Evolutionary conservation across 306 rosid genomes (phyloP).

Genomic region (Castanospermum australe): DNA sequence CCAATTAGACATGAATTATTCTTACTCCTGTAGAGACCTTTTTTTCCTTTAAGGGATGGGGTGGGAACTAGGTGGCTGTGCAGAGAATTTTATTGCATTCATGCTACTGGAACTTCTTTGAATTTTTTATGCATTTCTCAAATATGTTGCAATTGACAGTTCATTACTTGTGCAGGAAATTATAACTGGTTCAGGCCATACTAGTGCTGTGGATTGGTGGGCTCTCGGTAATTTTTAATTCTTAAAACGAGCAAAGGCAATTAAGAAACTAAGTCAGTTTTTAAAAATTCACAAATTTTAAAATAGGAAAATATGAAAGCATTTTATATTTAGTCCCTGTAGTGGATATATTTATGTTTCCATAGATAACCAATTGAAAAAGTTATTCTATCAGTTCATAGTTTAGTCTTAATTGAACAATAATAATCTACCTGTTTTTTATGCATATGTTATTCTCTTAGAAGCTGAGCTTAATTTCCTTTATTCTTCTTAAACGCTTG

Average conservation of each 20-base stretch:
- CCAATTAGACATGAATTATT: neutral
- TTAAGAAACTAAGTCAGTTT: neutral
- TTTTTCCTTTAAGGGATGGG: neutral
- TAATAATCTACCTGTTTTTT: neutral
- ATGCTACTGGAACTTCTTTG: neutral
- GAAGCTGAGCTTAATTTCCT: neutral
- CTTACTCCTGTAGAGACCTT: neutral
- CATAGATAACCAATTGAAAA: neutral
- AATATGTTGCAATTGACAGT: constrained; percentile 18
- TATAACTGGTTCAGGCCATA: constrained; percentile 90
- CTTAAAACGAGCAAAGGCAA: neutral
- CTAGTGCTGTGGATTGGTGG: constrained; percentile 99
- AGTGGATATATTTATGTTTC: neutral
- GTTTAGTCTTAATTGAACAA: neutral
- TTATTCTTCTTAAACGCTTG: neutral
- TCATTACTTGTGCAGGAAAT: constrained; percentile 72
- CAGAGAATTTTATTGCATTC: neutral
- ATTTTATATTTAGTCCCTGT: neutral
- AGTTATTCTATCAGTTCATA: neutral
- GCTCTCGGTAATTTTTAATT: constrained; percentile 73
- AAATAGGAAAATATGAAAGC: neutral
- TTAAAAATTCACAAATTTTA: neutral
- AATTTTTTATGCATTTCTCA: neutral
- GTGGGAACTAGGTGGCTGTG: neutral
- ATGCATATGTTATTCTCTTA: neutral